Evolutionary conservation across 768 basidiomycete species (phyloP), one percentile per base, ranked within the genome.

Genomic region (Dentipellis sp.): DNA sequence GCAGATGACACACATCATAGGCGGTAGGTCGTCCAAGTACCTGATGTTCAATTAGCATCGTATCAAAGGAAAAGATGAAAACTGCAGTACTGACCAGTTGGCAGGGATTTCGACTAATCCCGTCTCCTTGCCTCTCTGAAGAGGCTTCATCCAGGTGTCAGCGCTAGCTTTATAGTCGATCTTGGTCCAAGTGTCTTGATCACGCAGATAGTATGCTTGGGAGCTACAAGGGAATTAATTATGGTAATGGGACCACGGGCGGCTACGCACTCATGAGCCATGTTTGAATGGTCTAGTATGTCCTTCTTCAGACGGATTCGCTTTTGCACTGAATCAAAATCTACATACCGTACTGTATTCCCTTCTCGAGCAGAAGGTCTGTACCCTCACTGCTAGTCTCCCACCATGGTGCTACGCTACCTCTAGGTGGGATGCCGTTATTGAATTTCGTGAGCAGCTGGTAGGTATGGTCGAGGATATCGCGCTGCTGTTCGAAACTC

Each of bases 341-440:
- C 21, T 12, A 53, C 71, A 51, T 56, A 83, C 83, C 86, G 63
- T 90, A 89, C 72, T 86, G 77, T 47, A 90, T 84, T 0, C 88
- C 88, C 59, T 83, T 82, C 38, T 84, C 82, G 21, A 87, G 75
- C 22, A 89, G 69, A 22, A 89, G 71, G 14, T 78, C 68, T 0
- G 80, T 80, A 3, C 82, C 82, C 66, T 86, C 84, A 58, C 78
- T 81, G 67, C 79, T 83, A 2, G 80, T 80, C 66, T 90, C 88
- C 86, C 86, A 90, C 85, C 87, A 90, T 0, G 86, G 86, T 1
- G 86, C 86, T 36, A 86, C 84, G 51, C 77, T 80, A 39, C 82
- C 83, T 65, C 78, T 80, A 0, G 82, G 82, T 21, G 80, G 72
- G 14, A 75, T 67, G 22, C 81, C 80, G 57, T 78, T 68, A 64